phyloP scores from a whole-genome alignment of 164 flowering plant genomes.

The Umbellularia californica region DNA sequence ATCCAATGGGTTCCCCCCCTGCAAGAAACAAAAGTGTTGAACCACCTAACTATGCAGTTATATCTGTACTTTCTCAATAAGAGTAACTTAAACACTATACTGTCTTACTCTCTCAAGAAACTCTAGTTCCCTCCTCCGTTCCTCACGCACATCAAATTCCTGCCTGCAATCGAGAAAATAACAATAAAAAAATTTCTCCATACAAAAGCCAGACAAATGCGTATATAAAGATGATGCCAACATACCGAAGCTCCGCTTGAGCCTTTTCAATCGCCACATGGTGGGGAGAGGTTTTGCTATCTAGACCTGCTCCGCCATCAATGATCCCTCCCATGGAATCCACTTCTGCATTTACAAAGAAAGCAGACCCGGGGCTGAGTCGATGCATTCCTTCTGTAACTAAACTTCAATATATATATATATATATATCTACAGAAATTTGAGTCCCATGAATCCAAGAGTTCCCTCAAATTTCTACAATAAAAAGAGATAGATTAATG shows the following conservation, averaged over 20 bases:
- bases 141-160: slow-evolving; percentile 86
- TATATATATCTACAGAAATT: slow-evolving; percentile 18
- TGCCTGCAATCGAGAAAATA: slow-evolving; percentile 50
- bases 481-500: not conserved
- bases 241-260: slow-evolving; percentile 85
- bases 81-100: not conserved
- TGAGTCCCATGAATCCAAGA: slow-evolving; percentile 26
- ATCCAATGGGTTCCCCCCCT: slow-evolving; percentile 99
- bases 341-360: slow-evolving; percentile 84
- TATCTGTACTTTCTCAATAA: not conserved
- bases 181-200: not conserved
- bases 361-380: slow-evolving; percentile 51
- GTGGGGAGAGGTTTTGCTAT: slow-evolving; percentile 75
- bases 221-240: slow-evolving; percentile 3
- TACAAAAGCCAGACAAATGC: slow-evolving; percentile 1
- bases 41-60: slow-evolving; percentile 1
- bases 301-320: slow-evolving; percentile 71
- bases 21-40: slow-evolving; percentile 16
- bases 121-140: slow-evolving; percentile 85
- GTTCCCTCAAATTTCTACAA: slow-evolving; percentile 17
- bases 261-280: slow-evolving; percentile 84
- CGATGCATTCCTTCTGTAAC: slow-evolving; percentile 68
- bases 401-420: slow-evolving; percentile 8
- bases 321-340: slow-evolving; percentile 98
- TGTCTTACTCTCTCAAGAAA: slow-evolving; percentile 88